Conservation (phyloP, 805 yeast species). For the Pichia thaimueangensis region DNA sequence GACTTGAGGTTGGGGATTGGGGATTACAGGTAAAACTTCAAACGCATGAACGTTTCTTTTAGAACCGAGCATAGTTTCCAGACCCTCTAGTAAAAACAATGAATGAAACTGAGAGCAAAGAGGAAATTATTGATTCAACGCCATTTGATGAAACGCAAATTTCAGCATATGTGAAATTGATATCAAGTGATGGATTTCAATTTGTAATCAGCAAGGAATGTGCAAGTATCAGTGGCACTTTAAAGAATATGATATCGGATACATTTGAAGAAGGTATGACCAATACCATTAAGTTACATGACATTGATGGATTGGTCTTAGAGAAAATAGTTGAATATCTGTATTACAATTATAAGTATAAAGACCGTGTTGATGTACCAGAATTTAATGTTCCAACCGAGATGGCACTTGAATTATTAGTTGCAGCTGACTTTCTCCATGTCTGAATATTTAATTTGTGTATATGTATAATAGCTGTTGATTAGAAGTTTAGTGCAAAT, state of each 20-base stretch:
- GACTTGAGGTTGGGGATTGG: too few species aligned
- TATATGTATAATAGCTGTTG: too few species aligned
- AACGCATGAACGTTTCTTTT: too few species aligned
- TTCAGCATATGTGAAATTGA: conserved; percentile 48
- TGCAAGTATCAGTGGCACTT: conserved; percentile 65
- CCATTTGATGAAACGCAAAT: too few species aligned
- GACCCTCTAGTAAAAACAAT: too few species aligned
- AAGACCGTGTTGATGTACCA: conserved; percentile 42
- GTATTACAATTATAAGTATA: conserved; percentile 66
- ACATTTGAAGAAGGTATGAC: conserved; percentile 55
- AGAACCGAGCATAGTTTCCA: too few species aligned
- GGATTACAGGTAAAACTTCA: too few species aligned
- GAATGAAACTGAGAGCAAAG: background rate
- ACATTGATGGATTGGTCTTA: conserved; percentile 64
- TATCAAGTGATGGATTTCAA: conserved; percentile 66
- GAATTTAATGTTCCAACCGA: conserved; percentile 92
- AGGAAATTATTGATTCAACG: too few species aligned
- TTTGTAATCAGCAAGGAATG: conserved; percentile 63
- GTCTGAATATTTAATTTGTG: too few species aligned
- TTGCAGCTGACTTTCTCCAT: conserved; percentile 88
- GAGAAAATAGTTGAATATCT: conserved; percentile 82
- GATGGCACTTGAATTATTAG: conserved; percentile 82
- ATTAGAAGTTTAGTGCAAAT: too few species aligned
- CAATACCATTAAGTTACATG: conserved; percentile 48
- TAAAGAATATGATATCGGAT: conserved; percentile 49